Base-by-base conservation (phyloP, 2,329 filamentous ascomycete genomes). In the Xylariaceae sp. region DNA sequence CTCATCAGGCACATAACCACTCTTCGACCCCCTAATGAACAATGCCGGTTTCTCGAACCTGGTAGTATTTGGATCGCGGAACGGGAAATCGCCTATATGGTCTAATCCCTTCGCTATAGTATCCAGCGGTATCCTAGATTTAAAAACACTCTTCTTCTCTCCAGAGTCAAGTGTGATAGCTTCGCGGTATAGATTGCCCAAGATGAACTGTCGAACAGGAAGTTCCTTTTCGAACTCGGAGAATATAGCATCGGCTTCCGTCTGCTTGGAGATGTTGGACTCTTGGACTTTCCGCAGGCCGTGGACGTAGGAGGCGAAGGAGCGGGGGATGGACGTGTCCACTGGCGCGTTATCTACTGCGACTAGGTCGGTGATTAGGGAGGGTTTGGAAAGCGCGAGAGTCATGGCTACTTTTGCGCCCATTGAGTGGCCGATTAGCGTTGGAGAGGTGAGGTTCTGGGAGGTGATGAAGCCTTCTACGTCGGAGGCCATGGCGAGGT, bases 391-490 rank as follows among this genome's bases (percentile, higher is more conserved):
- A 34, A 97, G 80, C 3, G 90, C 90, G 53, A 97, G 76, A 0
- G 88, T 78, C 93, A 97, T 97, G 62, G 90, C 90, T 2, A 88
- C 86, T 75, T 97, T 97, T 43, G 93, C 93, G 57, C 94, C 93
- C 93, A 97, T 97, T 1, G 90, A 96, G 72, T 97, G 94, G 0
- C 93, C 93, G 63, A 97, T 94, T 28, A 97, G 73, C 0, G 88
- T 90, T 2, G 86, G 78, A 28, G 88, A 75, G 42, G 79, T 74
- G n/a, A 97, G 73, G 3, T 77, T 75, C 68, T 95, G 87, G 49
- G 88, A 74, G 5, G 77, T 63, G 50, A 97, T 86, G 69, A 97
- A 97, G 42, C 80, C 76, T 49, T 86, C 83, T 11, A 97, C 84
- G 63, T 97, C 93, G 59, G 86, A 81, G 5, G 93, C 90, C 81